These are phyloP conservation scores for Colletotrichum musicola DNA, from an alignment of 2,329 filamentous ascomycete species.

Conservation along the genomic window DNA sequence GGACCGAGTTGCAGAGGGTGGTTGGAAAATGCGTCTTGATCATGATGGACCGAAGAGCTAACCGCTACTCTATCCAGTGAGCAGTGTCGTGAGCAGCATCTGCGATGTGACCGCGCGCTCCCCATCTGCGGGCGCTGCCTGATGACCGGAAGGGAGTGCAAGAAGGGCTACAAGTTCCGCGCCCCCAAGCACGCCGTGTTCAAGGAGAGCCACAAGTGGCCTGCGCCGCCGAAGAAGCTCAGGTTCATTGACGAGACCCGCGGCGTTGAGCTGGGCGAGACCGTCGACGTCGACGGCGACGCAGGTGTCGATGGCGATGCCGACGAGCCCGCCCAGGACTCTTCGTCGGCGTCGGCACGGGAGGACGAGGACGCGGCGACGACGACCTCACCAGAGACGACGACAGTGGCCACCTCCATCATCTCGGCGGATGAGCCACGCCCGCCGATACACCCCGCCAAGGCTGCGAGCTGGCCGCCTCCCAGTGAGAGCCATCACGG, in stretches of 20 bases:
- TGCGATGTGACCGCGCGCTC: slow-evolving; percentile 54
- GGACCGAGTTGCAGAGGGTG: neutral
- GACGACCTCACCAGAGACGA: slow-evolving; percentile 15
- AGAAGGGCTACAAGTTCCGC: slow-evolving; percentile 41
- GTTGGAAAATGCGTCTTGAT: neutral
- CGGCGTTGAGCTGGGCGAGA: slow-evolving; percentile 32
- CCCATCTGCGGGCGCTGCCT: slow-evolving; percentile 39
- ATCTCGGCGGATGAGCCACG: slow-evolving; percentile 7
- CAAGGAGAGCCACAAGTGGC: slow-evolving; percentile 38
- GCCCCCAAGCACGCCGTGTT: slow-evolving; percentile 35
- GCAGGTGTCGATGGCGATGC: neutral
- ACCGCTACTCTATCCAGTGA: slow-evolving; percentile 47
- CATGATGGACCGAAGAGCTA: neutral
- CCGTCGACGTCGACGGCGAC: neutral
- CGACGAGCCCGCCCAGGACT: slow-evolving; percentile 1
- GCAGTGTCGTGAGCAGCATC: slow-evolving; percentile 61
- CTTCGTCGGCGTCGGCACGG: neutral
- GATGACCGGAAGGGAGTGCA: slow-evolving; percentile 38
- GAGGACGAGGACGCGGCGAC: slow-evolving; percentile 8
- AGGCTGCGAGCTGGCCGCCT: slow-evolving; percentile 36
- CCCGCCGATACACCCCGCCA: slow-evolving; percentile 19
- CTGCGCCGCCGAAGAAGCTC: slow-evolving; percentile 34
- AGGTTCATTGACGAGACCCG: slow-evolving; percentile 38
- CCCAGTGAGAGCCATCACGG: slow-evolving; percentile 4
- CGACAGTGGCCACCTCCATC: slow-evolving; percentile 9